Evolutionary conservation across 139 green algal species (phyloP), one percentile per base, ranked within the genome.

Genomic region (Volvox reticuliferus): DNA sequence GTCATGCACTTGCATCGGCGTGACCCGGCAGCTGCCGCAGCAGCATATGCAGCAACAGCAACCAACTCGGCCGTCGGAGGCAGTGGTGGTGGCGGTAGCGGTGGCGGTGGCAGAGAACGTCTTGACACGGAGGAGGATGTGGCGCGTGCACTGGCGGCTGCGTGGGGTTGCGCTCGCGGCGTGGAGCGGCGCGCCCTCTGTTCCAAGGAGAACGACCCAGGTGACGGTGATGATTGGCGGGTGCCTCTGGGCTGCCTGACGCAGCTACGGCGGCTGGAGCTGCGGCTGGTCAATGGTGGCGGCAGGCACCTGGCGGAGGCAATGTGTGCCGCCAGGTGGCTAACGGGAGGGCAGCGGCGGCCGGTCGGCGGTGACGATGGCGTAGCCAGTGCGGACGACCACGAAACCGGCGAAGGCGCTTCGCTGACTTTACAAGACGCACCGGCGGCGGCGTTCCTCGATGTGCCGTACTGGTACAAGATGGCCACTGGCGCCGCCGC

Each of bases 221-320:
- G 67, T 1, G 9, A 1, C 36, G 22, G 13, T 28, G 83, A 89
- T 37, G 68, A 89, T 35, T 89, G 83, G 83, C 83, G 68, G 24
- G 0, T 22, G 67, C 21, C 83, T 22, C 36, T 89, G 26, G 26
- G 13, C 12, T 12, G 16, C 14, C 36, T 89, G 36, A 81, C 67
- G 26, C 83, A 89, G 83, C 83, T 89, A 2, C 30, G 26, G 36
- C 26, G 9, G 67, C 67, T 89, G 35, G 67, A 50, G 6, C 22
- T 89, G 33, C 35, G 83, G n/a, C 83, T 89, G 28, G 24, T 67
- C 24, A 68, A 81, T 68, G 83, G 83, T 68, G 83, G 83, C 67
- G 83, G 83, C 0, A 1, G 67, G 36, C 83, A 89, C 83, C 83
- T 89, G 83, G 83, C 83, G 83, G 83, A 73, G 68, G 83, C 67